Evolutionary conservation across 1,284 basidiomycete genomes (phyloP).

Genomic region (Irpex sp.): DNA sequence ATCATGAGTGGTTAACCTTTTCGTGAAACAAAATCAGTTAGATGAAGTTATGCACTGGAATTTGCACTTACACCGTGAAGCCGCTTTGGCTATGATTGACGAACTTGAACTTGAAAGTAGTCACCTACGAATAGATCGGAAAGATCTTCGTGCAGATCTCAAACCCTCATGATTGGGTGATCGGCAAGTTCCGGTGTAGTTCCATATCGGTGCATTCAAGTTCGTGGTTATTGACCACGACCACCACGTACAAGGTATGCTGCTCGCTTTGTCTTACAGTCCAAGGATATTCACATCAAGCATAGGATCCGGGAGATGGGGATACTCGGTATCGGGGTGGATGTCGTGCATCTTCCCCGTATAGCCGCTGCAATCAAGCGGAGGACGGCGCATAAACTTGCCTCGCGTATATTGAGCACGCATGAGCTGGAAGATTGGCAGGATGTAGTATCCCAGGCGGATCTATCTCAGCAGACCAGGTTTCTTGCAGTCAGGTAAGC

Average conservation of each 20-base stretch:
- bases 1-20: not conserved
- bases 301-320: too few species aligned
- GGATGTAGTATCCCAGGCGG: constrained; percentile 20
- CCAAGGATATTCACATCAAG: too few species aligned
- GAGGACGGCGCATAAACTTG: constrained; percentile 45
- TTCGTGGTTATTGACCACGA: not conserved
- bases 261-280: not conserved
- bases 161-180: not conserved
- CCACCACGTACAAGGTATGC: not conserved
- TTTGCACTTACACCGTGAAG: not conserved
- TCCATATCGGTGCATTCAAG: not conserved
- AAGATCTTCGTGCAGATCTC: not conserved
- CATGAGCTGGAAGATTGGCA: constrained; percentile 47
- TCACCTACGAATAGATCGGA: not conserved
- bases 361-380: constrained; percentile 55
- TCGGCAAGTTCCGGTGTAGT: not conserved
- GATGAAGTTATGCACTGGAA: too few species aligned
- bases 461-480: constrained; percentile 27
- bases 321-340: constrained; percentile 48
- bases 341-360: constrained; percentile 70
- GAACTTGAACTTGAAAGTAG: not conserved
- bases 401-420: constrained; percentile 62
- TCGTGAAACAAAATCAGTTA: too few species aligned
- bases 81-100: too few species aligned
- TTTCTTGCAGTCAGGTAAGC: constrained; percentile 69